Evolutionary conservation across 257 asterid species (phyloP), one percentile per base, ranked within the genome.

Genomic region (Lycium ferocissimum): DNA sequence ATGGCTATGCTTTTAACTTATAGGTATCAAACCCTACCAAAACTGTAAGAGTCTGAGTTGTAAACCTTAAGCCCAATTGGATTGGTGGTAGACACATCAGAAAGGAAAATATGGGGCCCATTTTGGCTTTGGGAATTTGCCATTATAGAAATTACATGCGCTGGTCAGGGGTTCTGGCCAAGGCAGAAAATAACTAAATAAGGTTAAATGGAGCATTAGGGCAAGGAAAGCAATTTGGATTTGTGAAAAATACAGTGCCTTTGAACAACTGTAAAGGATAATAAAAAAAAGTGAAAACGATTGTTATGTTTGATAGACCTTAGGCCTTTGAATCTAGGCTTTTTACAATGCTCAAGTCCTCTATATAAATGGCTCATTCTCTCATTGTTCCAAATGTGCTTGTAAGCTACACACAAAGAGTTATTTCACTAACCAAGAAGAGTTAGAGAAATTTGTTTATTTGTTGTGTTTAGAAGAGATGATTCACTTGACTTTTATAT

Each of bases 401-500:
- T 51, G 26, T 76, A 26, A 76, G 62, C n/a, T 49, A 76, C 63
- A 76, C 20, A 76, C 82, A 76, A 51, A 76, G 26, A 22, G 0
- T 51, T 51, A 13, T 76, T 76, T 76, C 43, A 78, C 9, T 53
- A 53, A 76, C 63, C 10, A 51, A 76, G 14, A 76, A 51, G 47
- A 51, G 82, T 53, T 43, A 43, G 47, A 78, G 33, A 2, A 53
- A 26, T 2, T 49, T 47, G 18, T 20, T 12, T 75, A 14, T 70
- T 26, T 78, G 0, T 78, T 53, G 26, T 53, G 49, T 26, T 53
- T 35, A 26, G 49, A 7, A 78, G 47, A 78, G 49, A 78, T 53
- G 65, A 26, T 37, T 83, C 86, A 86, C 0, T 85, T 87, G 89
- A 92, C 89, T 73, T 87, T 91, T 78, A 72, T 86, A 35, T 90